A percentile compares a stretch with the other conserved stretches of the same genome.
These are phyloP conservation scores for Colletotrichum destructivum DNA, from an alignment of 2,329 filamentous ascomycete species.

Conservation along the genomic window DNA sequence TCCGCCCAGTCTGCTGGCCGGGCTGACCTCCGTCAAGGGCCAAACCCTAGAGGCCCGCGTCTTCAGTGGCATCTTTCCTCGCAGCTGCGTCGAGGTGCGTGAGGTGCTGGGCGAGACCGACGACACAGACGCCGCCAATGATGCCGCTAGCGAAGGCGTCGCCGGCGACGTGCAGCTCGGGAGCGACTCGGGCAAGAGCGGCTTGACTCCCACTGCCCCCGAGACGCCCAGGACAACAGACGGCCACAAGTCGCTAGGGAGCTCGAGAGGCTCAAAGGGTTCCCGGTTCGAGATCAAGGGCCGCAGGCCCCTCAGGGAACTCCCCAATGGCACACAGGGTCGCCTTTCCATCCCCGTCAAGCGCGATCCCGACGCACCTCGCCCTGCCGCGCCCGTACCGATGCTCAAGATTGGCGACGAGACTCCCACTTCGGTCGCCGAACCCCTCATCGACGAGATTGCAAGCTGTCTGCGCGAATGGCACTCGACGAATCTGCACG, in stretches of 20 bases:
- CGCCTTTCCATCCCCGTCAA: constrained; percentile 64
- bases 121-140: constrained; percentile 62
- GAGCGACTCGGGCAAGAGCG: constrained; percentile 70
- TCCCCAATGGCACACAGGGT: constrained; percentile 57
- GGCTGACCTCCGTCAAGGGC: constrained; percentile 90
- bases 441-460: constrained; percentile 97
- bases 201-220: constrained; percentile 57
- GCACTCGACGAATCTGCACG: constrained; percentile 97
- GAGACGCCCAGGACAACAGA: constrained; percentile 53
- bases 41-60: constrained; percentile 96
- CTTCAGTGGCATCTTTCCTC: constrained; percentile 98
- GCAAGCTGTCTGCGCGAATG: constrained; percentile 97
- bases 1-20: constrained; percentile 91
- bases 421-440: constrained; percentile 88
- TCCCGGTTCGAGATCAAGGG: constrained; percentile 38
- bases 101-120: constrained; percentile 88
- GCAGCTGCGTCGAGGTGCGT: constrained; percentile 93
- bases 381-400: constrained; percentile 92
- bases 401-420: constrained; percentile 99
- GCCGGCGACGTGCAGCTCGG: constrained; percentile 45
- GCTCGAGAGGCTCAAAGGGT: constrained; percentile 42
- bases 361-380: constrained; percentile 78
- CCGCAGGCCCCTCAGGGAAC: constrained; percentile 49
- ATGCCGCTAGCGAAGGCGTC: constrained; percentile 45
- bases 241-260: constrained; percentile 49